Base-by-base conservation (phyloP, 2,329 filamentous ascomycete species). In the Aureobasidium sp. region DNA sequence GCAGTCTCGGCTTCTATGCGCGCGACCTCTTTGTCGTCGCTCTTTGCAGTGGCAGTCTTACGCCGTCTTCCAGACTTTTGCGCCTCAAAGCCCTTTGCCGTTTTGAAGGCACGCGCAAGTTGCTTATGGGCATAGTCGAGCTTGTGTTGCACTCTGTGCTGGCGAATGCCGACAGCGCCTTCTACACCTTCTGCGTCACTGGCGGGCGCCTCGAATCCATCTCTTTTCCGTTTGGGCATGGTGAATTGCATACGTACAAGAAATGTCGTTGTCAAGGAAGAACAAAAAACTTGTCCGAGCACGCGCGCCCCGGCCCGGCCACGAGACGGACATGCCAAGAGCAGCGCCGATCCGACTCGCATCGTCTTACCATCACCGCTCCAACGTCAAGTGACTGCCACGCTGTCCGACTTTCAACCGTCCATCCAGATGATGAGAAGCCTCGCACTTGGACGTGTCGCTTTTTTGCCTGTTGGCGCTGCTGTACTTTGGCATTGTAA, bases 71-170 rank as follows among this genome's bases (percentile, higher is more conserved):
- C 81, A 62, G 86, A 81, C 66, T 91, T 89, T 75, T 93, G 90
- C 49, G 89, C 82, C 77, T 93, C 89, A 69, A 90, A 88, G 50
- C 86, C 86, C 70, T 89, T 90, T 61, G 86, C 87, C 11, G 81
- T 78, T 73, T 91, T 91, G 63, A 93, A 79, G 0, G 86, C 87
- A 62, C 84, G 81, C 64, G 81, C 81, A 9, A 93, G 77, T 39
- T 85, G 79, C 69, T 83, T 84, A 65, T 81, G 79, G 67, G 80
- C 79, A 50, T 79, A 75, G 36, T 79, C 74, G 62, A 85, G 75
- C 64, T 79, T 78, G 59, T 77, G 77, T 66, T 82, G 80, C 9
- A 77, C 73, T n/a, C 86, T 75, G 64, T 79, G 78, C 9, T 67
- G 60, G 48, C 65, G 63, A 16, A 65, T 57, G 47, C 62, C 63